A percentile compares a stretch with the other conserved stretches of the same genome.
These are phyloP conservation scores for Phytophthora megakarya DNA, from an alignment of 352 stramenopile species.

Conservation along the genomic window DNA sequence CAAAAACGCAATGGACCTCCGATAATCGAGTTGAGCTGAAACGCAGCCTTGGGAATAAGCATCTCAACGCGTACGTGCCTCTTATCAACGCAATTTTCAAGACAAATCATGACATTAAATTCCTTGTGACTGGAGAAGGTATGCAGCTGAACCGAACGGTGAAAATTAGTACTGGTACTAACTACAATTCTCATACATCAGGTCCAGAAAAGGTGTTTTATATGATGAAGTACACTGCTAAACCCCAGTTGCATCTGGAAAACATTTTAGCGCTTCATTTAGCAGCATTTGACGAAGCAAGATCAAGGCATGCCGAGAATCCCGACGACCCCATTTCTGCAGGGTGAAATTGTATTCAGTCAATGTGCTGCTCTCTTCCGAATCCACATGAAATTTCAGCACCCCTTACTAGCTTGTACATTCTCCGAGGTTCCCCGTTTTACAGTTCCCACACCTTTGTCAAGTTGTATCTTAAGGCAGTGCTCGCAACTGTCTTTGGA, in stretches of 20 bases:
- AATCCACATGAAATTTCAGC: slow-evolving; percentile 8
- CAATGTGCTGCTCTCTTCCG: slow-evolving; percentile 9
- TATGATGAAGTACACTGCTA: slow-evolving; percentile 1
- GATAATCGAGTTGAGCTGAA: background rate
- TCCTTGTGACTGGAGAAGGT: slow-evolving; percentile 11
- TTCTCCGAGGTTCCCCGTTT: background rate
- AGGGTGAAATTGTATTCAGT: slow-evolving; percentile 2
- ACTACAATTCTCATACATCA: too few species aligned
- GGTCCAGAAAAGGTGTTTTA: too few species aligned
- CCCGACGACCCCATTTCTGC: background rate
- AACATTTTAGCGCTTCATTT: slow-evolving; percentile 8
- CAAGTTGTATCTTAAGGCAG: background rate
- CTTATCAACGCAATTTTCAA: slow-evolving; percentile 8
- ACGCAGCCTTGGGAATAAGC: background rate
- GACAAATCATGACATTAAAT: slow-evolving; percentile 9
- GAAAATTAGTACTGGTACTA: too few species aligned
- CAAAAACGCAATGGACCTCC: background rate
- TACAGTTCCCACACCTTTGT: slow-evolving; percentile 1
- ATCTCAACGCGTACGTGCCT: slow-evolving; percentile 1
- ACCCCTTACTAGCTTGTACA: slow-evolving; percentile 4
- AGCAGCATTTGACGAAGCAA: slow-evolving; percentile 6
- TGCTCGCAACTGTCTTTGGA: background rate
- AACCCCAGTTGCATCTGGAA: slow-evolving; percentile 3
- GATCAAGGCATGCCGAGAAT: background rate
- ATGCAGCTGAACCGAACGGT: too few species aligned